A percentile compares a stretch with the other conserved stretches of the same genome.
These are phyloP conservation scores for Phytopythium oedochilum DNA, from an alignment of 352 stramenopile species.

Conservation along the genomic window DNA sequence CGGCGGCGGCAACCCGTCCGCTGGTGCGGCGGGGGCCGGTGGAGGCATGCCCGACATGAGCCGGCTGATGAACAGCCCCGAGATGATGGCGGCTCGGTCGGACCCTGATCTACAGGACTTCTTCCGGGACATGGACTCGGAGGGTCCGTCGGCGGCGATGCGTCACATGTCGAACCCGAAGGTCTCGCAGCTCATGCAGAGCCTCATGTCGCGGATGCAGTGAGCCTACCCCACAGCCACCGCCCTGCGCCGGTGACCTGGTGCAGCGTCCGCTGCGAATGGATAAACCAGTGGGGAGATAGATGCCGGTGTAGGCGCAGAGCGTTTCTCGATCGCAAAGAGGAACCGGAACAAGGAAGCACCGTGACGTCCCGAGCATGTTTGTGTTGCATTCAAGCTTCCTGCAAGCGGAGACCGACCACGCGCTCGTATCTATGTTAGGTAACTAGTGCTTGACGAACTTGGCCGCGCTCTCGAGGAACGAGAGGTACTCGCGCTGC, in stretches of 20 bases:
- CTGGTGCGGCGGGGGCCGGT: conserved; percentile 8
- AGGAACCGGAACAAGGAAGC: neutral
- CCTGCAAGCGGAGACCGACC: neutral
- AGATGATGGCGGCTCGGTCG: conserved; percentile 58
- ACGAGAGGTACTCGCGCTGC: conserved; percentile 79
- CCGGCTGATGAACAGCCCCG: conserved; percentile 66
- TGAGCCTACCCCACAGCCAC: conserved; percentile 16
- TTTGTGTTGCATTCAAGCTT: neutral
- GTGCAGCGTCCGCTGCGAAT: neutral
- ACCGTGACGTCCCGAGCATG: neutral
- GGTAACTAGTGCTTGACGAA: conserved; percentile 68
- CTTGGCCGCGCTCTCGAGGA: conserved; percentile 59
- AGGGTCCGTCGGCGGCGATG: conserved; percentile 76
- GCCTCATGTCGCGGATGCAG: conserved; percentile 61
- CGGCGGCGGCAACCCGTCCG: conserved; percentile 7
- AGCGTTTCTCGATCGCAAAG: neutral
- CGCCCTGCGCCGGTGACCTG: neutral
- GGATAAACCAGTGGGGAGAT: neutral
- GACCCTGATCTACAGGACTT: conserved; percentile 78
- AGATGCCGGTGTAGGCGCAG: neutral
- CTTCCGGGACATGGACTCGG: conserved; percentile 73
- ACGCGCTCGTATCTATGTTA: neutral
- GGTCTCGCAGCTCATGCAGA: conserved; percentile 77
- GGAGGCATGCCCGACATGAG: conserved; percentile 70
- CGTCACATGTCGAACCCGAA: conserved; percentile 87